A percentile compares a stretch with the other conserved stretches of the same genome.
phyloP scores from a whole-genome alignment of 106 monocot species.

The Phalaenopsis aphrodite region DNA sequence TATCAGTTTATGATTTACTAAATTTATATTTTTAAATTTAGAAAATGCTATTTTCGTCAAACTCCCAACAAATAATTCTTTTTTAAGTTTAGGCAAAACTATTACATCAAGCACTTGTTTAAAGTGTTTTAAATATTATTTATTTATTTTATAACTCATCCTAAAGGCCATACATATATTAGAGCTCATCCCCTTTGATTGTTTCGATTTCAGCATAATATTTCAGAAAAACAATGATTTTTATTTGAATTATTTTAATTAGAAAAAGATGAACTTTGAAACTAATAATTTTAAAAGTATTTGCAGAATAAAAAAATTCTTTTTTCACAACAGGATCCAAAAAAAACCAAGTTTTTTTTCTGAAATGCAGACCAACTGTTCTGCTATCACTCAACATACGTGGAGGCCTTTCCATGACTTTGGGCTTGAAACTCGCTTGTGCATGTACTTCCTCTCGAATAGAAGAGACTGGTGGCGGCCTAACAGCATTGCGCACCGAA shows the following conservation, averaged over 20 bases:
- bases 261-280: neutral
- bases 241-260: neutral
- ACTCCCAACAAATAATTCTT: no score
- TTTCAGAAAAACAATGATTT: neutral
- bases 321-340: neutral
- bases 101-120: no score
- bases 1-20: no score
- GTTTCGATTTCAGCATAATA: neutral
- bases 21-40: no score
- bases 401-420: neutral
- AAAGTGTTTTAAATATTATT: no score
- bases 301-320: neutral
- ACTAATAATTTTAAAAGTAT: no score
- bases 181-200: no score
- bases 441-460: constrained; percentile 26
- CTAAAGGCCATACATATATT: no score
- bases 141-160: no score
- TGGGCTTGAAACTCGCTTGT: constrained; percentile 8
- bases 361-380: neutral
- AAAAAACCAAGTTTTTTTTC: neutral
- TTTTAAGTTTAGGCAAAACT: no score
- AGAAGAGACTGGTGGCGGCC: constrained; percentile 34
- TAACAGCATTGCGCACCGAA: constrained; percentile 30
- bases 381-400: neutral
- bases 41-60: no score